Evolutionary conservation across 768 basidiomycete genomes (phyloP), one percentile per base, ranked within the genome.

Genomic region (Paxillus rubicundulus): DNA sequence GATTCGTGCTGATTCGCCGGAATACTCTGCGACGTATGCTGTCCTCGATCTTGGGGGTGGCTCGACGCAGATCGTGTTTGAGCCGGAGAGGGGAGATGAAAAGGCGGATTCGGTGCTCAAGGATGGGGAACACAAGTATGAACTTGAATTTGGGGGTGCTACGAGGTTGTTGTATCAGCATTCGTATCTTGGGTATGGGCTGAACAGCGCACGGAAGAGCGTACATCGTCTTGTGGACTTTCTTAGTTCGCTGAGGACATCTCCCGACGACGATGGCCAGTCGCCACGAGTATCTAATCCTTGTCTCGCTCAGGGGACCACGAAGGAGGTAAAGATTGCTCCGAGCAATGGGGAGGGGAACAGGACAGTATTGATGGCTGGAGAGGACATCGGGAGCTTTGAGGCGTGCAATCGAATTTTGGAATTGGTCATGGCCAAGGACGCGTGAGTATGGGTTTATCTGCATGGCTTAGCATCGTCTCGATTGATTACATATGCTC

Each of bases 41-140:
- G 93, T 97, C 40, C 85, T 98, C 45, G 97, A 98, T 66, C 82
- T 99, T 45, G 97, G 97, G 4, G 97, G 97, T 3, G 97, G 90
- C 28, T 95, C 93, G 54, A 98, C 95, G 20, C 97, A 98, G 73
- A 98, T 98, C 68, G 94, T 97, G 52, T 98, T 98, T 62, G 87
- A 95, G 71, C 97, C 96, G 2, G 74, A 70, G 47, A 84, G 84
- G 69, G 77, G 77, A 27, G 70, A 71, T 24, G 58, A 59, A 21
- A 63, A 56, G 44, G 70, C 71, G 21, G 71, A 68, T 28, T 59
- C 64, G 30, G 61, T 58, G 49, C 72, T 88, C 53, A 81, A 78
- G 54, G 87, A 88, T 5, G 96, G 94, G 41, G 95, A 97, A 49
- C 96, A 98, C 75, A 91, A 89, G 72, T 97, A 93, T 70, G 84